Conservation (phyloP, 345 rosid species). For the Populus tremula region DNA sequence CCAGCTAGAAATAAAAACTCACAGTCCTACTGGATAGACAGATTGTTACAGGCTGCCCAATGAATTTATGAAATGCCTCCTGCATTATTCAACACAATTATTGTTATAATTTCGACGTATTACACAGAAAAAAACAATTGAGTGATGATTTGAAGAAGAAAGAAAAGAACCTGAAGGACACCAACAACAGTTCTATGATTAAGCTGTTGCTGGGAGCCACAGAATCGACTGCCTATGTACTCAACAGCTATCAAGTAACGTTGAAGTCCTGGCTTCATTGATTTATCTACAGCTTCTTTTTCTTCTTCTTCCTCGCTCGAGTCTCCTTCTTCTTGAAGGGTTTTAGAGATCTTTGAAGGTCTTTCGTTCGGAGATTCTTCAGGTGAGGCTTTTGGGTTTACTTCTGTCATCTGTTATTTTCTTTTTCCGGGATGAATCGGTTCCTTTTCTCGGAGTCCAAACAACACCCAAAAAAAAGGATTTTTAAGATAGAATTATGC, state of each 20-base stretch:
- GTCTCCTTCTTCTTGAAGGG: conserved; percentile 34
- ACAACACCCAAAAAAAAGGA: background rate
- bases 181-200: conserved; percentile 73
- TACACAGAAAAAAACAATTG: background rate
- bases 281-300: conserved; percentile 24
- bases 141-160: background rate
- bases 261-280: conserved; percentile 55
- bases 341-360: conserved; percentile 50
- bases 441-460: background rate
- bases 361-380: conserved; percentile 31
- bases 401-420: conserved; percentile 38
- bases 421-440: background rate
- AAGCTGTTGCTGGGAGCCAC: conserved; percentile 81
- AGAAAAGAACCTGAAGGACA: conserved; percentile 56
- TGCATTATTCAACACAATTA: conserved; percentile 20
- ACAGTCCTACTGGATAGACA: conserved; percentile 84
- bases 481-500: too few relatives aligned
- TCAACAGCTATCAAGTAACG: conserved; percentile 84
- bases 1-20: conserved; percentile 18
- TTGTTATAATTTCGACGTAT: background rate
- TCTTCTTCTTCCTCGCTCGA: conserved; percentile 30
- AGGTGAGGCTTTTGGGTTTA: conserved; percentile 28
- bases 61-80: conserved; percentile 84
- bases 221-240: conserved; percentile 83
- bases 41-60: conserved; percentile 80